A percentile compares a stretch with the other conserved stretches of the same genome.
Evolutionary conservation across 75 land plant species (phyloP).

Genomic region (Cupressus sempervirens): DNA sequence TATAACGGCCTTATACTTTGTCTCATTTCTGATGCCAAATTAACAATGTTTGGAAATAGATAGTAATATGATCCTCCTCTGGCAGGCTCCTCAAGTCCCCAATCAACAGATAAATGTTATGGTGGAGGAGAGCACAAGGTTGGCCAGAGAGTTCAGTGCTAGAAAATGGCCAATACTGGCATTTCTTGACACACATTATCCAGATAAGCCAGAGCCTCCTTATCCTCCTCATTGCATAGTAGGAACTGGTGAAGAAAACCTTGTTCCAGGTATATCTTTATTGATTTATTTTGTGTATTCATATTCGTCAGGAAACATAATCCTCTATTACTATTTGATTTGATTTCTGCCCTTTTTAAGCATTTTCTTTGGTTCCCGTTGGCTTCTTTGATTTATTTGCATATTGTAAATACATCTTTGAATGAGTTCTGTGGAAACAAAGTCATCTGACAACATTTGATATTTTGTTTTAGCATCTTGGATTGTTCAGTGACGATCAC

Average conservation of each 20-base stretch:
- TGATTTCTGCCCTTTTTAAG: no score
- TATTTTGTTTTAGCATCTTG: neutral
- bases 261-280: slow-evolving; percentile 65
- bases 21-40: neutral
- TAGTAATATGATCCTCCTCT: neutral
- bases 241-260: slow-evolving; percentile 86
- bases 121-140: slow-evolving; percentile 43
- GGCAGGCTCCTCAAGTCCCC: slow-evolving; percentile 8
- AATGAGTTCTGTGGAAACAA: neutral
- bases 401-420: neutral
- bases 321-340: no score
- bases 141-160: slow-evolving; percentile 67
- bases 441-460: no score
- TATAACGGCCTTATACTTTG: neutral
- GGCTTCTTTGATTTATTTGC: neutral
- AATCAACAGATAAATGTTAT: neutral
- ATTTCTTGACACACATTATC: slow-evolving; percentile 68
- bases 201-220: slow-evolving; percentile 24
- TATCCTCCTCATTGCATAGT: slow-evolving; percentile 86
- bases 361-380: neutral
- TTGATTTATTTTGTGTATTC: no score
- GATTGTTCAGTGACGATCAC: neutral
- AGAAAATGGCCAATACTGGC: slow-evolving; percentile 77
- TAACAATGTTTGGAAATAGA: neutral
- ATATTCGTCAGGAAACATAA: no score